Evolutionary conservation across 768 basidiomycete genomes (phyloP).

Genomic region (Holtermanniella nyarrowii): DNA sequence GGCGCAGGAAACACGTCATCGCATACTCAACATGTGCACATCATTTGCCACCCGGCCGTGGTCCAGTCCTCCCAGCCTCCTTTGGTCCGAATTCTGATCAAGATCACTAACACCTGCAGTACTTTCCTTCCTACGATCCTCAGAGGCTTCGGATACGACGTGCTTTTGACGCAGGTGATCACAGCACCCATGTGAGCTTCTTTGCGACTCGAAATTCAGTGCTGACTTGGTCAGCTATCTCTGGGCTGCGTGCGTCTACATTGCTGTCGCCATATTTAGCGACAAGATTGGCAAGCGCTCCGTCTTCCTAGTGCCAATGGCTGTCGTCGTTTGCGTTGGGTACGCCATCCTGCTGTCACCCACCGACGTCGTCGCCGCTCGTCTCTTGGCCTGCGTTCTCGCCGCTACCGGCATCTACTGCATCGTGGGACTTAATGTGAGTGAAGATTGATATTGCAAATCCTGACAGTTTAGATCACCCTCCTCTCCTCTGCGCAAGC

Average conservation of each 20-base stretch:
- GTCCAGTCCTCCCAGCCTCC: too few species aligned
- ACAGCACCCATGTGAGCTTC: too few species aligned
- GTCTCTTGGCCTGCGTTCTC: slow-evolving; percentile 3
- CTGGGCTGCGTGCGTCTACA: slow-evolving; percentile 5
- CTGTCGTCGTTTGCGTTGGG: slow-evolving; percentile 1
- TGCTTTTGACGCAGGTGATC: slow-evolving; percentile 19
- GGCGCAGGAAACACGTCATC: too few species aligned
- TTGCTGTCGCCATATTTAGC: slow-evolving; percentile 1
- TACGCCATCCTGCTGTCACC: slow-evolving; percentile 5
- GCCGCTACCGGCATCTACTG: slow-evolving; percentile 7
- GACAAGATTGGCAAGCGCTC: slow-evolving; percentile 1
- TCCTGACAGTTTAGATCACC: background rate
- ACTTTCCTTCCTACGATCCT: slow-evolving; percentile 24
- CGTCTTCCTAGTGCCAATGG: slow-evolving; percentile 7
- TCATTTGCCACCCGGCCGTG: too few species aligned
- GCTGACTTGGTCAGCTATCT: background rate
- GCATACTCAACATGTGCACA: too few species aligned
- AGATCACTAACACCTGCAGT: too few species aligned
- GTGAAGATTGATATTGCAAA: background rate
- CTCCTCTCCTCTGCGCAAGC: slow-evolving; percentile 4
- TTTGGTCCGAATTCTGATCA: too few species aligned
- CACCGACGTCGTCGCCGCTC: background rate
- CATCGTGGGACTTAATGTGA: slow-evolving; percentile 6
- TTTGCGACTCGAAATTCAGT: too few species aligned
- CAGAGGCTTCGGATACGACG: slow-evolving; percentile 18